phyloP scores from a whole-genome alignment of 148 eudicot species.

The Vaccinium vitisidaea region DNA sequence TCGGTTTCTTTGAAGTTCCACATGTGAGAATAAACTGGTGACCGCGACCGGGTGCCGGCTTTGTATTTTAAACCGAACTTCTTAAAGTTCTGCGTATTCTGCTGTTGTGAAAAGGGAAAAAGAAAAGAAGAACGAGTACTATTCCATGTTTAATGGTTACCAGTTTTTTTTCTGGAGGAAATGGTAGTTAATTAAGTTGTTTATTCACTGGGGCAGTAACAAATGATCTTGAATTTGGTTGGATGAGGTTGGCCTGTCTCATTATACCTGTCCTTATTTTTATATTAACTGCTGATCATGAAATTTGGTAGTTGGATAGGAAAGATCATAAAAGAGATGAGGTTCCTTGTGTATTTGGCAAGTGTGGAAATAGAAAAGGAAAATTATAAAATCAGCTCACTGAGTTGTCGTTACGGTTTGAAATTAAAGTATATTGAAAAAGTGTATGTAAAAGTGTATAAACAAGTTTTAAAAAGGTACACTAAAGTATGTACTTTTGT shows the following conservation, averaged over 20 bases:
- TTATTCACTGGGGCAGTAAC: background rate
- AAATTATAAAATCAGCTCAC: too few relatives aligned
- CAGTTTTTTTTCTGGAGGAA: too few relatives aligned
- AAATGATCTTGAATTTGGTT: background rate
- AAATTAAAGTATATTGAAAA: too few relatives aligned
- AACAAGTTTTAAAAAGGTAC: too few relatives aligned
- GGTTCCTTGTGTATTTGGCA: background rate
- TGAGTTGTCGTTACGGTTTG: too few relatives aligned
- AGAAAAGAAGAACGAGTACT: background rate
- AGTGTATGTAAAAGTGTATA: too few relatives aligned
- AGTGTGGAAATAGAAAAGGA: too few relatives aligned
- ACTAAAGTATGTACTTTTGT: too few relatives aligned
- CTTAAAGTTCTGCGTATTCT: background rate
- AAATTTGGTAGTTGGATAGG: conserved; percentile 3
- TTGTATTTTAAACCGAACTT: background rate
- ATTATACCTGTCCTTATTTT: background rate
- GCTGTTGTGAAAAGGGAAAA: background rate
- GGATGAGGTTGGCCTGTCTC: conserved; percentile 8
- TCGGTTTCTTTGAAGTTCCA: background rate
- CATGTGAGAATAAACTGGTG: background rate
- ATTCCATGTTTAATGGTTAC: background rate
- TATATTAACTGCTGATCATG: background rate
- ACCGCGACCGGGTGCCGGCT: conserved; percentile 1
- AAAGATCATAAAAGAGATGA: background rate
- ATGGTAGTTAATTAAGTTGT: too few relatives aligned